Evolutionary conservation across 2,329 filamentous ascomycete species (phyloP), one percentile per base, ranked within the genome.

Genomic region (Teratosphaeria zuluensis): DNA sequence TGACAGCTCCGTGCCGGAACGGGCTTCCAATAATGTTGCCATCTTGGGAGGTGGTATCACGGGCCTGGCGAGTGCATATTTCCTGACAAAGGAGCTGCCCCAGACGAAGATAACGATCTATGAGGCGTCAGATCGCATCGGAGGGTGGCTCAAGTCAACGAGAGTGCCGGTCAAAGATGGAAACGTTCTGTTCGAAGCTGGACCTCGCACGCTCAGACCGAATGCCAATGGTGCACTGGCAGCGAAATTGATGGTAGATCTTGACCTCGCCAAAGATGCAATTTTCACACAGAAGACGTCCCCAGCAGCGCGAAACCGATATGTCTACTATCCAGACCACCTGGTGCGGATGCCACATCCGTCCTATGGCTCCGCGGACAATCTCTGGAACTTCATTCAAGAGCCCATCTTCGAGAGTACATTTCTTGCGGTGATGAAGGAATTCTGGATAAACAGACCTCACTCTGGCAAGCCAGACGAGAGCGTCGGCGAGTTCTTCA

Each of bases 271-370:
- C 53, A 72, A 83, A 57, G 76, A 87, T 59, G 70, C 90, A 33
- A 71, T 85, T 56, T 76, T 76, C 66, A 84, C 79, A 53, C 73
- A 73, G 4, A 81, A 75, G 51, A 70, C 70, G 32, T 78, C 81
- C 4, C 75, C 80, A 56, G 78, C 80, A 56, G 78, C 84, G 9
- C 73, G 72, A 57, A 87, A 86, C 69, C 87, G 91, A 62, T 96
- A 86, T 73, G 78, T 97, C 60, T 96, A 94, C 80, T 95, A 95
- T 68, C 89, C 89, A 1, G 88, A 96, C 70, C 89, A 86, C 68
- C 81, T 94, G 32, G 87, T 90, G 56, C 78, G 79, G 28, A 73
- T 89, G 67, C 84, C 85, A 7, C 74, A 74, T 8, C 77, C 70
- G 4, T 65, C 68, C 2, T 66, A 80, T 19, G 68, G 68, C 33